Percentiles rank a stretch among this genome's conserved stretches.
Evolutionary conservation across 1,284 basidiomycete genomes (phyloP).

Genomic region (Moniliophthora roreri): DNA sequence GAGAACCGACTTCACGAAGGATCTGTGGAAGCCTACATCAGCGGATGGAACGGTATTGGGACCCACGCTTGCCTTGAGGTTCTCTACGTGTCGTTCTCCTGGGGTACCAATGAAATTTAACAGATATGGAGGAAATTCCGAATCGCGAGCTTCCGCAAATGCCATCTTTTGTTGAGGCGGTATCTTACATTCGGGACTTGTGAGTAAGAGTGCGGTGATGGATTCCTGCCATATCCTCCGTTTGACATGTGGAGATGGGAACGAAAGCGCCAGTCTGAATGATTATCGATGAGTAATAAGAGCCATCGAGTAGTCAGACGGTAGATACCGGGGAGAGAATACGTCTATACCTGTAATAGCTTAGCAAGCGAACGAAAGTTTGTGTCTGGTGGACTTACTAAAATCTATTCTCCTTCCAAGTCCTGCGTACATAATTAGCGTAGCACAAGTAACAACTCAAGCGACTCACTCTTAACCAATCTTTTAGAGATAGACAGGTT

Average conservation of each 20-base stretch:
- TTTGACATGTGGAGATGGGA: slow-evolving; percentile 62
- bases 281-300: background rate
- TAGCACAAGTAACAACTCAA: slow-evolving; percentile 10
- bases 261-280: slow-evolving; percentile 59
- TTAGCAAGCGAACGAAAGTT: slow-evolving; percentile 11
- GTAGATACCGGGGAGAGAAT: slow-evolving; percentile 65
- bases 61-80: slow-evolving; percentile 60
- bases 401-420: slow-evolving; percentile 71
- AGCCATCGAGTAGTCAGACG: background rate
- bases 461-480: slow-evolving; percentile 54
- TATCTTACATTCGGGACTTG: slow-evolving; percentile 60
- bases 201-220: slow-evolving; percentile 67
- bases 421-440: slow-evolving; percentile 35
- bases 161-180: slow-evolving; percentile 58
- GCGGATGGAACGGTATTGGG: background rate
- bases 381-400: slow-evolving; percentile 42
- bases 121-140: slow-evolving; percentile 72
- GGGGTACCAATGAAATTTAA: slow-evolving; percentile 67
- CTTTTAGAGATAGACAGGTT: slow-evolving; percentile 49
- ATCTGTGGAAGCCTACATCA: slow-evolving; percentile 49
- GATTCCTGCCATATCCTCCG: slow-evolving; percentile 86
- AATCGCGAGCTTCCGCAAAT: slow-evolving; percentile 58
- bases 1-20: slow-evolving; percentile 62
- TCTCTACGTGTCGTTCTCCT: slow-evolving; percentile 78
- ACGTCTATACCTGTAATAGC: slow-evolving; percentile 62